These are phyloP conservation scores for Sclerotinia minor DNA, from an alignment of 2,329 filamentous ascomycete species.

Conservation along the genomic window DNA sequence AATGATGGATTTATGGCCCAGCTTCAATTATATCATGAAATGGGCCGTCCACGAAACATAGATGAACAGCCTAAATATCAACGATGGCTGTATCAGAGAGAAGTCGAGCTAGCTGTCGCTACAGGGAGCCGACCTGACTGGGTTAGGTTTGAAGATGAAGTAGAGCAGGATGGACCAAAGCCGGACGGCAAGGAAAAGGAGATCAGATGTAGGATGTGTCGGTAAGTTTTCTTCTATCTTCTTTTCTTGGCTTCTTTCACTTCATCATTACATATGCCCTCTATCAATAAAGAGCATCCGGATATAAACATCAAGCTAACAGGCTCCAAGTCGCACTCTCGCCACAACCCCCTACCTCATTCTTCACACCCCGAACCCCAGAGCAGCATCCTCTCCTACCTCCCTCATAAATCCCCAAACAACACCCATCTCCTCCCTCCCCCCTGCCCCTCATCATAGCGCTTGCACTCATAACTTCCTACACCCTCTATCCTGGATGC, in stretches of 20 bases:
- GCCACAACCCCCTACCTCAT: conserved; percentile 63
- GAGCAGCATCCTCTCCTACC: conserved; percentile 34
- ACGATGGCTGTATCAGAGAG: conserved; percentile 68
- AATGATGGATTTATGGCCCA: conserved; percentile 92
- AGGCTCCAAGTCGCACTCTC: conserved; percentile 48
- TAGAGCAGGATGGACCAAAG: conserved; percentile 39
- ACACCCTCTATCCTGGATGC: conserved; percentile 95
- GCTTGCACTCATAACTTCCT: conserved; percentile 85
- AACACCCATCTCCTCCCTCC: conserved; percentile 36
- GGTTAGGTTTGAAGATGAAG: conserved; percentile 80
- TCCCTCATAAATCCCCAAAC: conserved; percentile 26
- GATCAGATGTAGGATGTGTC: conserved; percentile 88
- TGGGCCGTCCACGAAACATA: conserved; percentile 73
- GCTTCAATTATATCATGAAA: conserved; percentile 80
- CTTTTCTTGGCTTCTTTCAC: background rate
- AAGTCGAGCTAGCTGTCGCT: conserved; percentile 66
- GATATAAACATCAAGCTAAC: conserved; percentile 1
- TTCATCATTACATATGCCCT: background rate
- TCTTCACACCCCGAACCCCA: conserved; percentile 48
- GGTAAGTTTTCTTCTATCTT: conserved; percentile 45
- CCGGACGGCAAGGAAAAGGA: conserved; percentile 47
- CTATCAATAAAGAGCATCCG: background rate
- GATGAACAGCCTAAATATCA: conserved; percentile 76
- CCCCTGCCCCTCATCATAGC: conserved; percentile 34
- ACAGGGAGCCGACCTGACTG: conserved; percentile 76